phyloP scores from a whole-genome alignment of 768 basidiomycete species.

The Tricholomella constricta region DNA sequence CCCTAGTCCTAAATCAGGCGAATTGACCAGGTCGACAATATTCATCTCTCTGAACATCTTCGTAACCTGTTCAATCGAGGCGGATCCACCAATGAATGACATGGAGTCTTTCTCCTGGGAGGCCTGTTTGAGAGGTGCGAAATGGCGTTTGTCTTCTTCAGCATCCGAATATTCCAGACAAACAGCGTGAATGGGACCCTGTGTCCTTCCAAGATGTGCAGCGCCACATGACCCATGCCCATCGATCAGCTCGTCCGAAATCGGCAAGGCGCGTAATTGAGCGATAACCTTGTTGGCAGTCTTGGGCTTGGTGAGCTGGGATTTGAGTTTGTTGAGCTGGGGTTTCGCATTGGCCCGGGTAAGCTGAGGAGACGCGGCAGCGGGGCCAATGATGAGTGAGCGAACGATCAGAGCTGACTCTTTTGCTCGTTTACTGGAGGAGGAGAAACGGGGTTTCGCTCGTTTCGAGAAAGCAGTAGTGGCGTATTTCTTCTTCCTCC shows the following conservation, averaged over 20 bases:
- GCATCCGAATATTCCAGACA: slow-evolving; percentile 66
- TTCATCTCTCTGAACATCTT: slow-evolving; percentile 59
- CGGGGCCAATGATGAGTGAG: slow-evolving; percentile 66
- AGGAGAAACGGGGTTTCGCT: slow-evolving; percentile 30
- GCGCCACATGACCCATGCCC: slow-evolving; percentile 15
- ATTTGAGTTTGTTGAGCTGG: slow-evolving; percentile 65
- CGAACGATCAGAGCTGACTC: slow-evolving; percentile 65
- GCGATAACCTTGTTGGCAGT: slow-evolving; percentile 70
- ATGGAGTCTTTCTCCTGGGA: slow-evolving; percentile 6
- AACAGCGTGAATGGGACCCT: slow-evolving; percentile 73
- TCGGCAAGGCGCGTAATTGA: slow-evolving; percentile 67
- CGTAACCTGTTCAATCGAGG: slow-evolving; percentile 52
- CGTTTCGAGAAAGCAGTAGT: slow-evolving; percentile 38
- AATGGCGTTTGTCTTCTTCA: slow-evolving; percentile 63
- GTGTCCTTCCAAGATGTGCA: slow-evolving; percentile 10
- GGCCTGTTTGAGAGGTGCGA: slow-evolving; percentile 43
- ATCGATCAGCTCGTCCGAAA: slow-evolving; percentile 32
- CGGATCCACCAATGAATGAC: slow-evolving; percentile 41
- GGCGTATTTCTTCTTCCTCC: slow-evolving; percentile 41
- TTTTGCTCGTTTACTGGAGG: slow-evolving; percentile 60
- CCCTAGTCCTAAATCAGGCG: slow-evolving; percentile 71
- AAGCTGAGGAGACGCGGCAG: slow-evolving; percentile 37
- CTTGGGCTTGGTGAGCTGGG: slow-evolving; percentile 66
- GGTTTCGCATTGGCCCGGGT: slow-evolving; percentile 45
- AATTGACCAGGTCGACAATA: slow-evolving; percentile 57